These are phyloP conservation scores for Diatrype stigma DNA, from an alignment of 2,329 filamentous ascomycete species.

Conservation along the genomic window DNA sequence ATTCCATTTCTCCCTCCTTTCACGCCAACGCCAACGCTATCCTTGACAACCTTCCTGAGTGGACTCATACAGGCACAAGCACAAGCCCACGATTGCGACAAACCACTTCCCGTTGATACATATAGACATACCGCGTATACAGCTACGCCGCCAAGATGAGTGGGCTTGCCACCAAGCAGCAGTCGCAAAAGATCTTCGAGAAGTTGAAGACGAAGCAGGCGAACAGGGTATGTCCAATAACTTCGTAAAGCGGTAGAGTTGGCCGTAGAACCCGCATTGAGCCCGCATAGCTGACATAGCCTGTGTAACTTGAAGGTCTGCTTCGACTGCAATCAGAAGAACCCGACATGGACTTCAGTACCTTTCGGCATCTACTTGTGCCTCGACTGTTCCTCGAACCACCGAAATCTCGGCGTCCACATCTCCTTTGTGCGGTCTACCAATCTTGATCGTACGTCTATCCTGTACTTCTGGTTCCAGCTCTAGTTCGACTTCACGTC, in stretches of 20 bases:
- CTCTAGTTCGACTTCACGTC: not conserved
- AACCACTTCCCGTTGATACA: not conserved
- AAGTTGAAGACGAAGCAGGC: conserved; percentile 92
- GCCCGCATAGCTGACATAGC: not conserved
- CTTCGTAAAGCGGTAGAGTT: too few species aligned
- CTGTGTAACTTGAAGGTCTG: conserved; percentile 61
- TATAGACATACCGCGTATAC: not conserved
- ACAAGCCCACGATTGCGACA: too few species aligned
- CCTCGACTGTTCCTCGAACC: conserved; percentile 94
- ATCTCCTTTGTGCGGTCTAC: conserved; percentile 99
- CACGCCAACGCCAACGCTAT: too few species aligned
- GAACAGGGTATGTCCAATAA: conserved; percentile 70
- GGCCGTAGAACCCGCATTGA: too few species aligned
- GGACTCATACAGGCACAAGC: too few species aligned
- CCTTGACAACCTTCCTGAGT: too few species aligned
- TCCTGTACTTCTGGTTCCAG: not conserved
- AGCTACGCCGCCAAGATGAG: conserved; percentile 47
- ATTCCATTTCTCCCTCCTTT: too few species aligned
- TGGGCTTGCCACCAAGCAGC: conserved; percentile 77
- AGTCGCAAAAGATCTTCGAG: conserved; percentile 97
- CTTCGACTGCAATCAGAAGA: conserved; percentile 97
- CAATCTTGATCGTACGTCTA: conserved; percentile 87
- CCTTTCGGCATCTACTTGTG: conserved; percentile 97
- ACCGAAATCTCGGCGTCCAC: conserved; percentile 95
- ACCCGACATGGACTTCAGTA: conserved; percentile 97